Percentiles rank a stretch among this genome's conserved stretches.
Evolutionary conservation across 768 basidiomycete species (phyloP).

Genomic region (Pleurotus giganteus): DNA sequence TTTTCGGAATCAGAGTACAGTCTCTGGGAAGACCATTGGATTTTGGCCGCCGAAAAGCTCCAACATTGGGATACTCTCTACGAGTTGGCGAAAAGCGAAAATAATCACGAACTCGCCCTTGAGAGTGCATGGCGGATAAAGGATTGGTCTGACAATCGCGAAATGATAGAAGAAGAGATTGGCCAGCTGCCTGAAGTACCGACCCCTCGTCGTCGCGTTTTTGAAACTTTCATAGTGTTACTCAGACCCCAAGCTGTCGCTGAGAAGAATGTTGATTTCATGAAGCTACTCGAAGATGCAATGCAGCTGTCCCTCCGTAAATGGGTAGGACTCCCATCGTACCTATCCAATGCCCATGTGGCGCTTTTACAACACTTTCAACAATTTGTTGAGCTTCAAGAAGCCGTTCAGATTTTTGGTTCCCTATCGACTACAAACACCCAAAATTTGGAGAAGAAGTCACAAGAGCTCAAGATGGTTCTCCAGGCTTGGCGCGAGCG

Average conservation of each 20-base stretch:
- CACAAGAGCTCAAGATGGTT: constrained; percentile 93
- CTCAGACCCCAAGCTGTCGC: constrained; percentile 78
- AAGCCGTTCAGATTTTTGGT: constrained; percentile 93
- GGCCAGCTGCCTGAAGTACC: constrained; percentile 78
- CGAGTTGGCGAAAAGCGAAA: constrained; percentile 86
- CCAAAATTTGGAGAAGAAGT: constrained; percentile 90
- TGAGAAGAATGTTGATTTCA: constrained; percentile 88
- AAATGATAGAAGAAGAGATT: constrained; percentile 78
- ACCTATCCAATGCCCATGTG: constrained; percentile 89
- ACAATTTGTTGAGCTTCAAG: constrained; percentile 96
- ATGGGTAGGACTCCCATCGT: constrained; percentile 87
- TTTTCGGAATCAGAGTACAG: constrained; percentile 96
- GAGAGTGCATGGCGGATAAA: constrained; percentile 95
- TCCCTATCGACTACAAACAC: constrained; percentile 85
- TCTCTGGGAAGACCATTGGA: constrained; percentile 99
- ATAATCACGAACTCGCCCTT: constrained; percentile 87
- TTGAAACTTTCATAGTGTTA: constrained; percentile 90
- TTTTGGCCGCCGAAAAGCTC: constrained; percentile 90
- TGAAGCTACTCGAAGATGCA: constrained; percentile 86
- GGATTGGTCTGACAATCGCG: constrained; percentile 86
- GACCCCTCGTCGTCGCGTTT: constrained; percentile 96
- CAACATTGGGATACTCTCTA: constrained; percentile 97
- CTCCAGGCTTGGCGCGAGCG: constrained; percentile 97
- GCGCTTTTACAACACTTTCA: constrained; percentile 97
- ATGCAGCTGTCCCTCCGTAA: constrained; percentile 96